Evolutionary conservation across 257 asterid species (phyloP), one percentile per base, ranked within the genome.

Genomic region (Rehmannia glutinosa): DNA sequence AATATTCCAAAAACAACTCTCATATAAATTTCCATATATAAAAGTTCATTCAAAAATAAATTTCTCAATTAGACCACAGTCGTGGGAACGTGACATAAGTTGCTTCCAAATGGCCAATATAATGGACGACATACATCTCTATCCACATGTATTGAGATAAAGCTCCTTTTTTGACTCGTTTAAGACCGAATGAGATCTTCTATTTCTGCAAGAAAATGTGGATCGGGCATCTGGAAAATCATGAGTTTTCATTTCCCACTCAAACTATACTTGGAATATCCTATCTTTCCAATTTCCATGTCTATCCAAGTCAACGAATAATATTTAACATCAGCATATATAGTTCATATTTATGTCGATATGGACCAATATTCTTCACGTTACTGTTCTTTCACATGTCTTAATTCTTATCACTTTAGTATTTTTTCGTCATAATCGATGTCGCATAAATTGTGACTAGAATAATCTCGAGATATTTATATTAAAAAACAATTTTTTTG

Each of bases 241-340:
- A 13, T 30, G 74, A 58, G 61, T 58, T 46, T 32, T 69, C 68
- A 57, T n/a, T 33, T 69, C 74, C 32, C 68, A 69, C 55, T 60
- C 19, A 43, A 42, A 19, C 27, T 47, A 6, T 21, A 35, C 13
- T 35, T 59, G 45, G 55, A 70, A 70, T 70, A 60, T 60, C 33
- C 68, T 20, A 8, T 43, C 51, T 70, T 57, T 58, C 58, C 73
- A 33, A n/a, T n/a, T n/a, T n/a, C n/a, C n/a, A n/a, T 56, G 28
- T 69, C 53, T 12, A 28, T 69, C 53, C 8, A 42, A 52, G 21
- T 15, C 8, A 55, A 19, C 66, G 66, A 69, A 69, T 69, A 58
- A 45, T 47, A 60, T 49, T 49, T 46, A 24, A 35, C 62, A 58
- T 69, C 19, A 33, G 6, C 30, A 23, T 41, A 23, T 47, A 2